phyloP scores from a whole-genome alignment of 257 asterid species.

The Fraxinus quadrangulata region DNA sequence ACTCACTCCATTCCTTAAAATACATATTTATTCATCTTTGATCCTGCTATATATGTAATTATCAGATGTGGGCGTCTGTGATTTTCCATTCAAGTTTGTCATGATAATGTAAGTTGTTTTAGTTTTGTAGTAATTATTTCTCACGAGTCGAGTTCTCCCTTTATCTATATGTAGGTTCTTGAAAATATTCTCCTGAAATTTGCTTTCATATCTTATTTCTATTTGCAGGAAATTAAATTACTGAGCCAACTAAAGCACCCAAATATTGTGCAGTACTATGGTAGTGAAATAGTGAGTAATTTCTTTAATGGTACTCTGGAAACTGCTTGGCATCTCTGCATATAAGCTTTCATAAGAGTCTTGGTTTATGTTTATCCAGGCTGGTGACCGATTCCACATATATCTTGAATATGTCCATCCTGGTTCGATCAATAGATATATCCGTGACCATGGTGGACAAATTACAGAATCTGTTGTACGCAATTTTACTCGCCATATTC shows the following conservation, averaged over 20 bases:
- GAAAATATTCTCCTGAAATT: no score
- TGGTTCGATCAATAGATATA: conserved; percentile 77
- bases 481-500: conserved; percentile 88
- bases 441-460: conserved; percentile 79
- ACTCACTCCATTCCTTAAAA: neutral
- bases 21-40: neutral
- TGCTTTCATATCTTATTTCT: neutral
- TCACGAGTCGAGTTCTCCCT: no score
- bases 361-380: conserved; percentile 47
- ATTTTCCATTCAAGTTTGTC: neutral
- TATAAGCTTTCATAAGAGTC: conserved; percentile 16
- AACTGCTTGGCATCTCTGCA: conserved; percentile 3
- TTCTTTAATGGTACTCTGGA: conserved; percentile 1
- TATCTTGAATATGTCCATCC: conserved; percentile 95
- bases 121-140: no score
- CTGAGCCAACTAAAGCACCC: conserved; percentile 86
- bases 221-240: conserved; percentile 74
- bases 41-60: neutral
- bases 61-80: neutral
- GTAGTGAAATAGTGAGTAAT: conserved; percentile 77
- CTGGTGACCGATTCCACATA: conserved; percentile 72
- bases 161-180: no score
- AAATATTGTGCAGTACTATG: conserved; percentile 84
- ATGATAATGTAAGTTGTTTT: neutral
- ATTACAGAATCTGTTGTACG: conserved; percentile 85